phyloP scores from a whole-genome alignment of 2,329 filamentous ascomycete species.

The Clonostachys byssicola region DNA sequence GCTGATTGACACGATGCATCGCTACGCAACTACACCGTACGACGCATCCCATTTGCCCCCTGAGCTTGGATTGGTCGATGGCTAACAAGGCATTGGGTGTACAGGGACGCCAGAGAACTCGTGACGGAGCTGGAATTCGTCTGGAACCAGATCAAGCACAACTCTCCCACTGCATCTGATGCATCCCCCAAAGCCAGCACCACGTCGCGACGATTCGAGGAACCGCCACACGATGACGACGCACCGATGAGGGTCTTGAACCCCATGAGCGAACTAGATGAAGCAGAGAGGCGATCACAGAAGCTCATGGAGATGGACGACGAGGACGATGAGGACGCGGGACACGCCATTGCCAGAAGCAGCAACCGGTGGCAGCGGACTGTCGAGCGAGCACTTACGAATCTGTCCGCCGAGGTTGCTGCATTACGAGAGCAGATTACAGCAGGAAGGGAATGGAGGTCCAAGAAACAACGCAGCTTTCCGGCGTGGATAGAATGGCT shows the following conservation, averaged over 20 bases:
- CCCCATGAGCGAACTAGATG: conserved; percentile 82
- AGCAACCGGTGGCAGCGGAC: conserved; percentile 69
- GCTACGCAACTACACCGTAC: conserved; percentile 82
- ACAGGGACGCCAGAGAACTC: conserved; percentile 75
- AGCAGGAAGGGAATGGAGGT: conserved; percentile 66
- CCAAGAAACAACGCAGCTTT: conserved; percentile 59
- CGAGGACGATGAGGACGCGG: conserved; percentile 29
- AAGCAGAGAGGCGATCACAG: conserved; percentile 53
- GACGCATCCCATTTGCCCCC: conserved; percentile 16
- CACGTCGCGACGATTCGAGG: conserved; percentile 19
- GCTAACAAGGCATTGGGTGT: neutral
- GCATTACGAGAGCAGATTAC: conserved; percentile 89
- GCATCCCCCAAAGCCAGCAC: conserved; percentile 42
- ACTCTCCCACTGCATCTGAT: conserved; percentile 61
- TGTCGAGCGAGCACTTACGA: conserved; percentile 81
- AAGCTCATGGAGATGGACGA: conserved; percentile 40
- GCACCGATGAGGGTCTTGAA: conserved; percentile 67
- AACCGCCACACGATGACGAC: conserved; percentile 43
- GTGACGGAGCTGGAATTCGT: conserved; percentile 97
- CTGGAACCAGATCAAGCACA: conserved; percentile 96
- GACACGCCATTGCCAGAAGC: conserved; percentile 18
- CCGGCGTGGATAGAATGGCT: conserved; percentile 69
- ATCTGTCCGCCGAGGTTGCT: conserved; percentile 88
- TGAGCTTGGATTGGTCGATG: neutral
- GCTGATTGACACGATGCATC: conserved; percentile 94